A percentile compares a stretch with the other conserved stretches of the same genome.
Evolutionary conservation across 164 flowering plant species (phyloP).

Genomic region (Litsea cubeba): DNA sequence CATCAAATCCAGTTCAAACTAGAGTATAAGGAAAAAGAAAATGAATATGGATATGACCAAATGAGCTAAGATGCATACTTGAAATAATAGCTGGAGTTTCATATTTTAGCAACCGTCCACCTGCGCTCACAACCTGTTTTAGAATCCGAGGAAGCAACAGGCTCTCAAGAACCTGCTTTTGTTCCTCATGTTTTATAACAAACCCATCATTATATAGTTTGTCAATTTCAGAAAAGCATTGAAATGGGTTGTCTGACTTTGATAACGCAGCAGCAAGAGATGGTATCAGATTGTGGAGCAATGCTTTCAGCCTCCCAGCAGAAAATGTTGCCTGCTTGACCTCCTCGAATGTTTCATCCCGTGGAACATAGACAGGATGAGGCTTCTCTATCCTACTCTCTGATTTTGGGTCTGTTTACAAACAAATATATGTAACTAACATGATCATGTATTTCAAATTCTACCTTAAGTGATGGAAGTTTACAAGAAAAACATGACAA

Average conservation of each 20-base stretch:
- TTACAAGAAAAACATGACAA: too few relatives aligned
- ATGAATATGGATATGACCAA: not conserved
- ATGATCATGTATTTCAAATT: not conserved
- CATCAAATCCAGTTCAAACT: not conserved
- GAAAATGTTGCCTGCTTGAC: conserved; percentile 74
- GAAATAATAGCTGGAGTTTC: conserved; percentile 64
- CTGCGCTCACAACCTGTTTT: conserved; percentile 33
- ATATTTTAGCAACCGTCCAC: conserved; percentile 58
- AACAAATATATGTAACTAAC: not conserved
- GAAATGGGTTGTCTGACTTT: conserved; percentile 63
- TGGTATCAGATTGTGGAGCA: conserved; percentile 83
- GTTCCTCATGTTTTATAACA: conserved; percentile 44
- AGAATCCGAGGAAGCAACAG: conserved; percentile 29
- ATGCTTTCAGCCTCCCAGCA: conserved; percentile 70
- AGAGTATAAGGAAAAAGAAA: not conserved
- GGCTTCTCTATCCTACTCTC: conserved; percentile 86
- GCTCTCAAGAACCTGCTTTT: conserved; percentile 12
- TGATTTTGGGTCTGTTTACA: conserved; percentile 48
- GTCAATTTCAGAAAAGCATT: conserved; percentile 82
- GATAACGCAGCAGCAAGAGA: conserved; percentile 60
- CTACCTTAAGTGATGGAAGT: too few relatives aligned
- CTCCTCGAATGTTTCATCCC: conserved; percentile 94
- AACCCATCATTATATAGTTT: conserved; percentile 71
- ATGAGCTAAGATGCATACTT: conserved; percentile 32
- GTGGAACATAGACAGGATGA: conserved; percentile 82